Conservation (phyloP, 1,284 basidiomycete genomes). For the Cutaneotrichosporon curvatum region DNA sequence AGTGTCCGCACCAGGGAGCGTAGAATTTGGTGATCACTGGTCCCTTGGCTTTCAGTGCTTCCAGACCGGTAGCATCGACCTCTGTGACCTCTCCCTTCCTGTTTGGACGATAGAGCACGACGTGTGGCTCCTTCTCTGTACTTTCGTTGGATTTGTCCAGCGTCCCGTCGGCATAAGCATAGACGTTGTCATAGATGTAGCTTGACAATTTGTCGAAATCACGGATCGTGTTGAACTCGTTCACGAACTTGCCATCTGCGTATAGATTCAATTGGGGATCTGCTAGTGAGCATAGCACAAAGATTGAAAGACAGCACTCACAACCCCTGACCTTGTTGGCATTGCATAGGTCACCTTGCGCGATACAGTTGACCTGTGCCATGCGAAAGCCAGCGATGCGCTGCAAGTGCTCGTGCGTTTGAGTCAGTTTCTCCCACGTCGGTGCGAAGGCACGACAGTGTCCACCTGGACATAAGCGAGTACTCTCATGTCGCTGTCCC, state of each 20-base stretch:
- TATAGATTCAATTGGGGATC: constrained; percentile 68
- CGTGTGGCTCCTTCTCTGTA: neutral
- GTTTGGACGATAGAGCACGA: constrained; percentile 47
- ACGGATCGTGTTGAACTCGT: constrained; percentile 55
- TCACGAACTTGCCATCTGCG: constrained; percentile 57
- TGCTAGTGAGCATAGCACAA: constrained; percentile 12
- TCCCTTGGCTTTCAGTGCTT: constrained; percentile 52
- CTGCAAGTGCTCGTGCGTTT: constrained; percentile 53
- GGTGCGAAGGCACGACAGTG: constrained; percentile 53
- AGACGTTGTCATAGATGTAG: constrained; percentile 51
- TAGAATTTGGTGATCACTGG: constrained; percentile 82
- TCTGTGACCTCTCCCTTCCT: constrained; percentile 57
- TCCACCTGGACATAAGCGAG: constrained; percentile 29
- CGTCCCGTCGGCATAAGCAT: constrained; percentile 31
- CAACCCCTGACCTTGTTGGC: constrained; percentile 61
- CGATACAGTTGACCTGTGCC: constrained; percentile 77
- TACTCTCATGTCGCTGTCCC: too few relatives aligned
- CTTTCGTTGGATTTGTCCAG: neutral
- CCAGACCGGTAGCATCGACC: constrained; percentile 55
- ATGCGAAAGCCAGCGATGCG: constrained; percentile 58
- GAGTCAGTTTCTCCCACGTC: constrained; percentile 67
- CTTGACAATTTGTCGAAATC: constrained; percentile 51
- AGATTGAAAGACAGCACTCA: too few relatives aligned
- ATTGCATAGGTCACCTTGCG: constrained; percentile 74
- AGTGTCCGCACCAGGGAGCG: constrained; percentile 89